Conservation (phyloP, 2,329 filamentous ascomycete genomes). For the Venturiaceae sp. region DNA sequence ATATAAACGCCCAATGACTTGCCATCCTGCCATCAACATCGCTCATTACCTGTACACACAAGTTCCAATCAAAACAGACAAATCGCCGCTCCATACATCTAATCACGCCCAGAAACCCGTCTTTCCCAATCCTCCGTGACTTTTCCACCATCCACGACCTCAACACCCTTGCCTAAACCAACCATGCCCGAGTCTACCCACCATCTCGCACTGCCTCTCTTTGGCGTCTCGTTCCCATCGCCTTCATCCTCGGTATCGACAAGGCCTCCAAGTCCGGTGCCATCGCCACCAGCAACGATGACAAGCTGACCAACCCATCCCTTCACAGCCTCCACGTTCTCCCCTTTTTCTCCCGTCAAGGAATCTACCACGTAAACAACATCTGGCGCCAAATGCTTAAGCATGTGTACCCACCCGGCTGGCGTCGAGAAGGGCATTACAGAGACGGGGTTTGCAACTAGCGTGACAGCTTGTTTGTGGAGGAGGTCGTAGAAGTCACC, state of each 20-base stretch:
- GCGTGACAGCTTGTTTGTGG: constrained; percentile 65
- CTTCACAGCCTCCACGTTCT: constrained; percentile 57
- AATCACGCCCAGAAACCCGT: constrained; percentile 56
- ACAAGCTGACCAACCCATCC: constrained; percentile 54
- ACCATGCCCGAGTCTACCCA: constrained; percentile 75
- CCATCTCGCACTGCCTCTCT: constrained; percentile 47
- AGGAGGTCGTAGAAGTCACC: constrained; percentile 65
- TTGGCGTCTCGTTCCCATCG: constrained; percentile 40
- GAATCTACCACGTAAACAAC: constrained; percentile 83
- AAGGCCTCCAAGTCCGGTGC: constrained; percentile 38
- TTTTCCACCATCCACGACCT: constrained; percentile 74
- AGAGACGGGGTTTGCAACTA: constrained; percentile 79
- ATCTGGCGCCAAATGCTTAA: constrained; percentile 77
- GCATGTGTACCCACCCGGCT: constrained; percentile 76
- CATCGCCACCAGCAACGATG: constrained; percentile 45
- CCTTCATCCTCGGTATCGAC: constrained; percentile 50
- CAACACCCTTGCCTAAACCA: constrained; percentile 75
- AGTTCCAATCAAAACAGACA: background rate
- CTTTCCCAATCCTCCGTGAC: constrained; percentile 82
- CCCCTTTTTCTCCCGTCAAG: constrained; percentile 65
- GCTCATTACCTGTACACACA: background rate
- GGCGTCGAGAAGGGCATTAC: constrained; percentile 80
- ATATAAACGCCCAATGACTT: background rate
- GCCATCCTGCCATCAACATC: background rate
- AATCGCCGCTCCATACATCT: background rate